Base-by-base conservation (phyloP, 352 stramenopile genomes). In the Phytophthora parvispora region DNA sequence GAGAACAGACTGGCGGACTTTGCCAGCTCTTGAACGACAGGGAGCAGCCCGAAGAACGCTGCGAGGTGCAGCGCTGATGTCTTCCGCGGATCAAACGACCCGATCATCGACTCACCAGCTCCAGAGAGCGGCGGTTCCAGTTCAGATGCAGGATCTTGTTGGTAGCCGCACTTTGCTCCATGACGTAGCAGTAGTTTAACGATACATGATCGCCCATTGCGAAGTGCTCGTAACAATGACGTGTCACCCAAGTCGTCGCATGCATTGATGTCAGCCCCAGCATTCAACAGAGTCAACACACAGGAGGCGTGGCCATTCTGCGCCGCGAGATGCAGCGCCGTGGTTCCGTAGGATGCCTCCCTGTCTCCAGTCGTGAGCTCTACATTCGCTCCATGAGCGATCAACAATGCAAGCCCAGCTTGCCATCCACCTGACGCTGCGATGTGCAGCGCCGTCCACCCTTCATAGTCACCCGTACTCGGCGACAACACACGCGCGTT, bases 31-130 rank as follows among this genome's bases (percentile, higher is more conserved):
- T 73, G 52, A 1, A 82, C 59, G 4, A 66, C 49, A 13, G 69
- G 61, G 1, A 84, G 38, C 1, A 31, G 42, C 4, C 77, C 77
- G 25, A 68, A 72, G 29, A 82, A 81, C 2, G 80, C 77, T 2
- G 80, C 77, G n/a, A 83, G 24, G 25, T 87, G 80, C 22, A 87
- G 42, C 4, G 67, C 60, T 16, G 77, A 81, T 18, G 74, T 81
- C 27, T 52, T 45, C n/a, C 72, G 64, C 0, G 57, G 56, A 6
- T 80, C 63, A 42, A 78, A 76, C 13, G 60, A 57, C 2, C 56
- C 64, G 1, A 72, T n/a, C 22, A 60, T 50, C 9, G 34, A 58
- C 42, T 64, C 52, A 20, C 34, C 45, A 40, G 4, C 43, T 38
- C 13, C 15, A 1, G 42, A 48, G 25, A 34, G 31, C 1, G 42